Percentiles rank a stretch among this genome's conserved stretches.
These are phyloP conservation scores for Artemisia annua DNA, from an alignment of 129 eudicot genomes.

Conservation along the genomic window DNA sequence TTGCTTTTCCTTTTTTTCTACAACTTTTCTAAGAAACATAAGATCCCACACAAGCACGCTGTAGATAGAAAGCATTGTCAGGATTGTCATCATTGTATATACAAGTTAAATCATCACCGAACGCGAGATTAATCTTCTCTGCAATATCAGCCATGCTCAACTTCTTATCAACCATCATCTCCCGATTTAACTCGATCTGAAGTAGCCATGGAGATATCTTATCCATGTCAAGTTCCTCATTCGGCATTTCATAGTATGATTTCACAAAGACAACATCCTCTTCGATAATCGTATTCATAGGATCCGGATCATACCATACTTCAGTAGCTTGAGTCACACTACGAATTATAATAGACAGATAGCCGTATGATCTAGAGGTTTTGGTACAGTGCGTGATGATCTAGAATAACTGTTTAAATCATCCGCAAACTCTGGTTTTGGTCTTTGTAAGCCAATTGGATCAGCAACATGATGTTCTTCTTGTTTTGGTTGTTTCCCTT, in stretches of 20 bases:
- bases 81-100: slow-evolving; percentile 92
- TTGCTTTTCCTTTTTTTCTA: no score
- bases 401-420: no score
- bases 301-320: slow-evolving; percentile 98
- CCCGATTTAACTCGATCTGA: slow-evolving; percentile 86
- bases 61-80: slow-evolving; percentile 34
- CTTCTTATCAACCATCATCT: slow-evolving; percentile 98
- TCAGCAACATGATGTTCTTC: no score
- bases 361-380: no score
- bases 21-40: no score
- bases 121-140: slow-evolving; percentile 80
- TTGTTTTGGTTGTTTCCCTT: no score
- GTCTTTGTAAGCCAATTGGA: no score
- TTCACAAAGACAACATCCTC: slow-evolving; percentile 94
- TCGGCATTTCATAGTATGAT: slow-evolving; percentile 94
- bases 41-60: no score
- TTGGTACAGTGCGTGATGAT: no score
- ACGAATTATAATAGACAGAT: no score
- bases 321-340: slow-evolving; percentile 98
- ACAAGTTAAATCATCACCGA: slow-evolving; percentile 83
- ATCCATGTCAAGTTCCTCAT: slow-evolving; percentile 84
- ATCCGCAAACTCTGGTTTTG: no score
- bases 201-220: slow-evolving; percentile 96
- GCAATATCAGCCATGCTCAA: slow-evolving; percentile 96
- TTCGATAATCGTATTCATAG: slow-evolving; percentile 82